These are phyloP conservation scores for Sugiyamaella mastotermitis DNA, from an alignment of 805 yeast genomes.

Conservation along the genomic window DNA sequence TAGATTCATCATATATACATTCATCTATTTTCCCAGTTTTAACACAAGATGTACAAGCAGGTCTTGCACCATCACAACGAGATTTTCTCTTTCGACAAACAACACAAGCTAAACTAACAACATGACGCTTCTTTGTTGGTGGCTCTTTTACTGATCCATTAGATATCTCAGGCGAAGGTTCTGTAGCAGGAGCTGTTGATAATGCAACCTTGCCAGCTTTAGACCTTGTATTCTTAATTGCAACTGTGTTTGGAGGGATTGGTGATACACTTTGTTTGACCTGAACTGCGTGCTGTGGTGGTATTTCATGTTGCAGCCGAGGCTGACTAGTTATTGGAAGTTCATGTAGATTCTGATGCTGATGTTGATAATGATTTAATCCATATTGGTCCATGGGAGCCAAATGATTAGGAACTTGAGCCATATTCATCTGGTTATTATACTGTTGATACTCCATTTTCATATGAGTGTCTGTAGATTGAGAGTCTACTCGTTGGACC, in stretches of 20 bases:
- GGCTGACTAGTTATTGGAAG: background rate
- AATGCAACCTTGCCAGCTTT: background rate
- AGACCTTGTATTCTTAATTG: background rate
- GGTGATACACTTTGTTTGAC: background rate
- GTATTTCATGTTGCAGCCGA: background rate
- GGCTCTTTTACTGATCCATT: too few relatives aligned
- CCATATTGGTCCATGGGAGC: too few relatives aligned
- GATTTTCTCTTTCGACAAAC: slow-evolving; percentile 15
- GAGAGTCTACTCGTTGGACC: too few relatives aligned
- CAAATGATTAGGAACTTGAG: too few relatives aligned
- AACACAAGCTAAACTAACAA: slow-evolving; percentile 10
- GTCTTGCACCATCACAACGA: slow-evolving; percentile 16
- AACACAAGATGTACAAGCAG: slow-evolving; percentile 13
- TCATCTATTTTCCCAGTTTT: slow-evolving; percentile 7
- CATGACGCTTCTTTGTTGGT: slow-evolving; percentile 7
- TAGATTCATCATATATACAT: slow-evolving; percentile 13
- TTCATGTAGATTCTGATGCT: too few relatives aligned
- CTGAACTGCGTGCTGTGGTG: background rate
- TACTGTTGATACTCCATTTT: too few relatives aligned
- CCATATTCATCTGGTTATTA: too few relatives aligned
- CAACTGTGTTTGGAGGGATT: background rate
- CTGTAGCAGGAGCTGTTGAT: background rate
- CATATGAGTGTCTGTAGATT: too few relatives aligned
- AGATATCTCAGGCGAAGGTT: too few relatives aligned
- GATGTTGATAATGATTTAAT: too few relatives aligned